Percentiles rank a stretch among this genome's conserved stretches.
Conservation (phyloP, 495 filamentous ascomycete species). For the Acidomyces sp. region DNA sequence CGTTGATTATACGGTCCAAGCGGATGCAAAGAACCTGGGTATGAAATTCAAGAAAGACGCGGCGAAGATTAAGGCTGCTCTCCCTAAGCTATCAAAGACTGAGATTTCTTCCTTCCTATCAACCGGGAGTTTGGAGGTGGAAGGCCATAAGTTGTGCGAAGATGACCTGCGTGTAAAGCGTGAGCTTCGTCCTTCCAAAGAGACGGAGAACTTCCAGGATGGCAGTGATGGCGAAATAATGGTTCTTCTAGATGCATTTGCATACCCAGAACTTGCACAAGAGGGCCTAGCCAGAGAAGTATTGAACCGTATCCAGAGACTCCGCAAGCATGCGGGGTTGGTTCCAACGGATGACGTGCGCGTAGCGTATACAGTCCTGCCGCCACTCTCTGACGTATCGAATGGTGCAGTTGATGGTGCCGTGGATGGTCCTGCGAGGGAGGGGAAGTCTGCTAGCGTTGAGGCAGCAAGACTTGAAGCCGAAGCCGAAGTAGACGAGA, state of each 20-base stretch:
- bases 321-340: constrained; percentile 71
- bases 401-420: constrained; percentile 7
- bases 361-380: constrained; percentile 67
- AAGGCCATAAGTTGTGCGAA: constrained; percentile 65
- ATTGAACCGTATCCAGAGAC: constrained; percentile 66
- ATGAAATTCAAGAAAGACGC: constrained; percentile 96
- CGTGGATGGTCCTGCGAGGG: constrained; percentile 1
- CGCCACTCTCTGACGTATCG: neutral
- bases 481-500: constrained; percentile 39
- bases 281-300: constrained; percentile 72
- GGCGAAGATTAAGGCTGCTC: constrained; percentile 75
- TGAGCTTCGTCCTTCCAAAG: constrained; percentile 54
- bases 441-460: constrained; percentile 11
- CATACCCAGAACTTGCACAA: constrained; percentile 59
- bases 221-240: constrained; percentile 77
- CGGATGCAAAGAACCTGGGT: constrained; percentile 86
- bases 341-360: constrained; percentile 72
- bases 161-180: constrained; percentile 78
- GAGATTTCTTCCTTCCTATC: constrained; percentile 63
- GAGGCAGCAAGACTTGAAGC: constrained; percentile 46
- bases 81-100: constrained; percentile 64
- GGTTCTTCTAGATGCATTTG: constrained; percentile 61
- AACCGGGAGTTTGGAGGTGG: constrained; percentile 59
- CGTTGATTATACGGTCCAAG: constrained; percentile 75
- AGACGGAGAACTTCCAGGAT: constrained; percentile 60